Evolutionary conservation across 2,329 filamentous ascomycete genomes (phyloP).

Genomic region (Corinectria fuckeliana): DNA sequence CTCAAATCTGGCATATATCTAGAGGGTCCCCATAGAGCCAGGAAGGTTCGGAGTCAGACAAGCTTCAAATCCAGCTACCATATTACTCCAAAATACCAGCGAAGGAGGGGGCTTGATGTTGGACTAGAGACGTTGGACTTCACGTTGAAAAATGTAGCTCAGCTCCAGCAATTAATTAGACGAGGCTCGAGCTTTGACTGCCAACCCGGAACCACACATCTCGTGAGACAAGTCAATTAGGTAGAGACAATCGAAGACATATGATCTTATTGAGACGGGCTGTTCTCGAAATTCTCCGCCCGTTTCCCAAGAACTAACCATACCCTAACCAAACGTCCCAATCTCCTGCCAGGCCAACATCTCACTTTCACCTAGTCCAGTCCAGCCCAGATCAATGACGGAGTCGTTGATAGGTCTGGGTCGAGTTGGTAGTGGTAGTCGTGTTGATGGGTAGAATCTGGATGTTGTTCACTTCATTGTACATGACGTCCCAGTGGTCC

Average conservation of each 20-base stretch:
- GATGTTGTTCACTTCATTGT: slow-evolving; percentile 41
- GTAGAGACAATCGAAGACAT: not conserved
- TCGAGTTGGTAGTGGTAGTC: slow-evolving; percentile 37
- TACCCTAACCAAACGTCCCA: not conserved
- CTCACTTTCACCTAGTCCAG: not conserved
- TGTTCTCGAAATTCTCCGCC: not conserved
- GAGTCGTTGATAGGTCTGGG: slow-evolving; percentile 21
- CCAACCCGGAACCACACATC: not conserved
- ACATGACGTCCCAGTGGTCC: slow-evolving; percentile 51
- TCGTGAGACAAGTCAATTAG: not conserved
- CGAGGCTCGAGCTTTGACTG: too few species aligned
- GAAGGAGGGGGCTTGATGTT: too few species aligned
- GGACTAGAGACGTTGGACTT: too few species aligned
- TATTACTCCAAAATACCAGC: too few species aligned
- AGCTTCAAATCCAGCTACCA: not conserved
- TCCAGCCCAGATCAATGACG: slow-evolving; percentile 7
- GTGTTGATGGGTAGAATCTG: slow-evolving; percentile 43
- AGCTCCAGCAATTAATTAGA: too few species aligned
- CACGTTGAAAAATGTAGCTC: too few species aligned
- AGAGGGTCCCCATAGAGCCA: not conserved
- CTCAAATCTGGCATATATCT: not conserved
- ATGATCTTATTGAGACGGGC: not conserved
- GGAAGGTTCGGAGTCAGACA: not conserved
- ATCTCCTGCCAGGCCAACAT: not conserved
- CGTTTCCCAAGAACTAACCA: not conserved